Base-by-base conservation (phyloP, 1,139 yeast genomes). In the Candida tetrigidarum region DNA sequence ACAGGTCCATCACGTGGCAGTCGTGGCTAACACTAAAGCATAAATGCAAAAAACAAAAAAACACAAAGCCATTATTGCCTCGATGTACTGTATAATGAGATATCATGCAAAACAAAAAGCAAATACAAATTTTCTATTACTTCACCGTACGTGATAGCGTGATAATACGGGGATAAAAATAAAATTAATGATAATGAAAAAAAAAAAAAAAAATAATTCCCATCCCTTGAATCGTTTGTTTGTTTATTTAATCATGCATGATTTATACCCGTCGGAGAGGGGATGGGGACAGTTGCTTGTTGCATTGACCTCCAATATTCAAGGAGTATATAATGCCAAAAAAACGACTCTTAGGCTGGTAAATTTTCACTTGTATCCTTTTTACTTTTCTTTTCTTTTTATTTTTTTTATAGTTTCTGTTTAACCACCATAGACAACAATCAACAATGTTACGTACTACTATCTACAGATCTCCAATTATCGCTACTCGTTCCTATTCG, bases 401-500 rank as follows among this genome's bases (percentile, higher is more conserved):
- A 10, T 12, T 3, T 27, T 12, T 3, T n/a, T 18, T 3, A 9
- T 27, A 20, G 1, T 10, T n/a, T n/a, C 11, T 7, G 6, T 11
- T n/a, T 5, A 10, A 2, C 29, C 11, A 26, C 29, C 11, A 26
- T 5, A 26, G 12, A 26, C 5, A 9, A 27, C 23, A 15, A 27
- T 8, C 22, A 18, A 34, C 26, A 27, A 37, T 44, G 45, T 30
- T 44, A 35, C 46, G 46, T 33, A 37, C 45, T 26, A 45, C 48
- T 25, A 7, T 39, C 27, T 12, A 23, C 37, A 51, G 37, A 23
- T 34, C 42, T 23, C 36, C 41, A 16, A 45, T 52, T n/a, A 35
- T 51, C n/a, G 27, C 27, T 6, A 25, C 39, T 26, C 54, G 57
- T 29, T 30, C 42, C 11, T 60, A 58, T 38, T 65, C 74, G 2